Base-by-base conservation (phyloP, 139 green algal genomes). In the Pleodorina starrii region DNA sequence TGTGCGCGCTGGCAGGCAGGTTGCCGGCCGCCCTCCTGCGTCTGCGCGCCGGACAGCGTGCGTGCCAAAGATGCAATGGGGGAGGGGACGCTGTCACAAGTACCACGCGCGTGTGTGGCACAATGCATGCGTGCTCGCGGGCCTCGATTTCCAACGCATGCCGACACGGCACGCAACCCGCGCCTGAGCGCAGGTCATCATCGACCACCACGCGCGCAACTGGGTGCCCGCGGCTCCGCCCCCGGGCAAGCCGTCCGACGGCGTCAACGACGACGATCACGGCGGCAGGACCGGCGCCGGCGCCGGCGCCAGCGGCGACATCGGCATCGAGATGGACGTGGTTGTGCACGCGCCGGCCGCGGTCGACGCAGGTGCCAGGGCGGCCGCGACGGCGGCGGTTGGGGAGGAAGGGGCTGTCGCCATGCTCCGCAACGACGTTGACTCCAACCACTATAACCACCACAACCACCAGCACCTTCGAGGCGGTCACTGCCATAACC, bases 101-200 rank as follows among this genome's bases (percentile, higher is more conserved):
- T n/a, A n/a, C n/a, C n/a, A n/a, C n/a, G n/a, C n/a, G n/a, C n/a
- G n/a, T n/a, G n/a, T n/a, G n/a, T n/a, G n/a, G n/a, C n/a, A n/a
- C n/a, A n/a, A n/a, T n/a, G n/a, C n/a, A n/a, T n/a, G n/a, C n/a
- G n/a, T n/a, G n/a, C n/a, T n/a, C n/a, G n/a, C n/a, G n/a, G n/a
- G n/a, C n/a, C n/a, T n/a, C n/a, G n/a, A n/a, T n/a, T 59, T 73
- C 35, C 29, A 66, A 66, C 63, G 5, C 63, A 73, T 19, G 46
- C 0, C 35, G 5, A 21, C 9, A n/a, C 46, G 32, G 29, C 63
- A 36, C 32, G 21, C 1, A n/a, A 38, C 63, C 29, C 63, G n/a
- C n/a, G n/a, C n/a, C n/a, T n/a, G n/a, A n/a, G n/a, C 42, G 27
- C 80, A 87, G 80, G 80, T 88, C 32, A 88, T 88, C 66, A 88